Conservation (phyloP, 345 rosid species). For the Populus ilicifolia region DNA sequence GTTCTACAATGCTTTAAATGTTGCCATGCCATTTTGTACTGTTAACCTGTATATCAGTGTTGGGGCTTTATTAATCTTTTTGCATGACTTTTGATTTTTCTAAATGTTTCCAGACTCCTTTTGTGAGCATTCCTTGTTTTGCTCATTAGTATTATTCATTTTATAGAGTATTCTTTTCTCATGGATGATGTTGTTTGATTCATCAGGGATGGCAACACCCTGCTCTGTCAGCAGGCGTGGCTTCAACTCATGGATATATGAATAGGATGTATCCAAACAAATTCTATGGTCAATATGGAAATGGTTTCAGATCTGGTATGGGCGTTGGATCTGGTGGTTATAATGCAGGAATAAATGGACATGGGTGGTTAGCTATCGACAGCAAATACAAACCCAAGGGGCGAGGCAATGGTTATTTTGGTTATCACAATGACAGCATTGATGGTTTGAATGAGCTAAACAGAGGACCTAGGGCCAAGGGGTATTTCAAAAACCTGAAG, state of each 20-base stretch:
- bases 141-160: not conserved
- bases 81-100: not conserved
- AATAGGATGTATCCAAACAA: constrained; percentile 71
- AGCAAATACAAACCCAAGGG: constrained; percentile 65
- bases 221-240: constrained; percentile 50
- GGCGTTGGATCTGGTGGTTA: constrained; percentile 66
- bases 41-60: not conserved
- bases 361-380: constrained; percentile 63
- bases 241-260: constrained; percentile 49
- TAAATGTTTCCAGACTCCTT: not conserved
- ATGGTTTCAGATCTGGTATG: constrained; percentile 55
- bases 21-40: not conserved
- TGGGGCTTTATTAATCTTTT: not conserved
- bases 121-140: not conserved
- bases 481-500: constrained; percentile 54
- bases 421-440: constrained; percentile 51
- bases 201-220: constrained; percentile 59
- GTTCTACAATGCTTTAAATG: not conserved
- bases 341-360: constrained; percentile 57
- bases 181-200: not conserved
- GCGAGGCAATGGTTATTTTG: constrained; percentile 60
- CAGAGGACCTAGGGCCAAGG: constrained; percentile 86
- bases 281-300: constrained; percentile 62
- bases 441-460: constrained; percentile 88
- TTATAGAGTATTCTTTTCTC: not conserved